A percentile compares a stretch with the other conserved stretches of the same genome.
Evolutionary conservation across 2,329 filamentous ascomycete species (phyloP).

Genomic region (Zasmidium cellare): DNA sequence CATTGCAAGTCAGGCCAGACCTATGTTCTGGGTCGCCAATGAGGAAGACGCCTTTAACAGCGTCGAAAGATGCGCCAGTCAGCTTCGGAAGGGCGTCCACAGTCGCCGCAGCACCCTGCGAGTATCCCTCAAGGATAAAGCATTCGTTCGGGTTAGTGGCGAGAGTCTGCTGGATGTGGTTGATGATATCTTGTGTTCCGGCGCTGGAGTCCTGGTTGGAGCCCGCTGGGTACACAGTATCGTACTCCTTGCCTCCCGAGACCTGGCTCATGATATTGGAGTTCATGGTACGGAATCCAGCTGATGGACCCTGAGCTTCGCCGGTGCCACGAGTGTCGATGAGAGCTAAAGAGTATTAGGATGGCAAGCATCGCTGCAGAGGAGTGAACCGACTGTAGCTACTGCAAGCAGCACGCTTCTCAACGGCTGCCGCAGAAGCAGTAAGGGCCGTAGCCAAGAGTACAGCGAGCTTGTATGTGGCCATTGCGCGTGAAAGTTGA

Average conservation of each 20-base stretch:
- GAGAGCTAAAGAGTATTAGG: slow-evolving; percentile 17
- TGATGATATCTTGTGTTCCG: slow-evolving; percentile 37
- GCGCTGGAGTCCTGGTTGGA: slow-evolving; percentile 28
- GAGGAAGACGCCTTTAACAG: slow-evolving; percentile 40
- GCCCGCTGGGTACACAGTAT: slow-evolving; percentile 37
- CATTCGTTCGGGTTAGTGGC: slow-evolving; percentile 31
- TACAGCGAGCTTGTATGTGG: not conserved
- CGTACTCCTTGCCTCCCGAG: slow-evolving; percentile 36
- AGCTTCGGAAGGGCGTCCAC: slow-evolving; percentile 35
- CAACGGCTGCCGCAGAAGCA: slow-evolving; percentile 9
- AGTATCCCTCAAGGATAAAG: slow-evolving; percentile 41
- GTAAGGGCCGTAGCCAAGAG: slow-evolving; percentile 7
- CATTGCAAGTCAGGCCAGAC: slow-evolving; percentile 36
- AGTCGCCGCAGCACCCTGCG: slow-evolving; percentile 39
- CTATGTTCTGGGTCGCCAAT: slow-evolving; percentile 38
- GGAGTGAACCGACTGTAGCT: slow-evolving; percentile 12
- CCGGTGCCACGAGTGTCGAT: slow-evolving; percentile 31
- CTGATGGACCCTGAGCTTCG: slow-evolving; percentile 25
- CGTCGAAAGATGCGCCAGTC: slow-evolving; percentile 35
- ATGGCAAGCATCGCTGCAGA: not conserved
- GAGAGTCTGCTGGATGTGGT: slow-evolving; percentile 32
- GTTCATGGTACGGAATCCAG: slow-evolving; percentile 39
- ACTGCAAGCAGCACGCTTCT: slow-evolving; percentile 12
- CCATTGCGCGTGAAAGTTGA: not conserved
- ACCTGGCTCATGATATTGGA: slow-evolving; percentile 27